Conservation (phyloP, 176 grass and related monocot species). For the Phoenix dactylifera region DNA sequence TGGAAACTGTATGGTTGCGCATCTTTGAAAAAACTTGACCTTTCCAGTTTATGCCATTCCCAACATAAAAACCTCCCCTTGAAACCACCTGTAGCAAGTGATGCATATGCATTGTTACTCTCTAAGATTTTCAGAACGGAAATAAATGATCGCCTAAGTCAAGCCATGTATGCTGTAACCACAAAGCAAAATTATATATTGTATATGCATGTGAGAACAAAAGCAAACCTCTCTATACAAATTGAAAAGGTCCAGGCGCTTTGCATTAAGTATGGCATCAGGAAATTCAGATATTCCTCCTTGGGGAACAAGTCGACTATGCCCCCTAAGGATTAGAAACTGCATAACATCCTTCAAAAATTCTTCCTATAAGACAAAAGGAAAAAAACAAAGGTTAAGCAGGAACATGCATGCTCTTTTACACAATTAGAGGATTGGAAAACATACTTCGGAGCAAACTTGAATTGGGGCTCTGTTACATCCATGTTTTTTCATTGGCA, state of each 20-base stretch:
- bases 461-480: conserved; percentile 36
- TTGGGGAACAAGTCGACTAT: conserved; percentile 51
- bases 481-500: conserved; percentile 73
- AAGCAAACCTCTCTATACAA: conserved; percentile 62
- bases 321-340: conserved; percentile 53
- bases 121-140: not conserved
- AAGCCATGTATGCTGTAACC: too few species aligned
- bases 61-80: conserved; percentile 70
- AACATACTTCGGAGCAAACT: conserved; percentile 48
- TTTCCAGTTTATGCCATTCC: conserved; percentile 88
- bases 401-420: not conserved
- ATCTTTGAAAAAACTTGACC: conserved; percentile 89
- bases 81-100: conserved; percentile 45
- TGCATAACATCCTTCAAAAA: conserved; percentile 75
- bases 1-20: conserved; percentile 64
- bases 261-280: conserved; percentile 63
- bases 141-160: too few species aligned
- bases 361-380: conserved; percentile 38
- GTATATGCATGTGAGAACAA: not conserved
- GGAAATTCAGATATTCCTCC: conserved; percentile 65
- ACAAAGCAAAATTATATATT: too few species aligned
- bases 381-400: not conserved
- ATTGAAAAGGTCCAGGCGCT: conserved; percentile 70
- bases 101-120: not conserved
- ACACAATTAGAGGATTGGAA: not conserved